A percentile compares a stretch with the other conserved stretches of the same genome.
phyloP scores from a whole-genome alignment of 164 flowering plant genomes.

The Hamamelis virginiana region DNA sequence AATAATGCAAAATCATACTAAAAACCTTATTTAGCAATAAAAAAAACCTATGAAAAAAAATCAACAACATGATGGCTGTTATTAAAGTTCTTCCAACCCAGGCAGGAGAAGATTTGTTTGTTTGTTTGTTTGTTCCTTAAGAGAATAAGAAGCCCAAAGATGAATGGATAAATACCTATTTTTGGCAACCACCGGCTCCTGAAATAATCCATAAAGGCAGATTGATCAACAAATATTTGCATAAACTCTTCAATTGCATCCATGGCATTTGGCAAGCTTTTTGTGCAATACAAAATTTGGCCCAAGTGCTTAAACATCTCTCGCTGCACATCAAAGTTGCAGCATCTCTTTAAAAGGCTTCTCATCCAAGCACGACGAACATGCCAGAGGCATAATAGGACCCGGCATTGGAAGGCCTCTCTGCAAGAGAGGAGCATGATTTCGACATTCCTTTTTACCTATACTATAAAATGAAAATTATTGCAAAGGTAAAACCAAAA shows the following conservation, averaged over 20 bases:
- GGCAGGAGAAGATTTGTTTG: too few species aligned
- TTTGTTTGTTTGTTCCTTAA: background rate
- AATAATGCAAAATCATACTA: background rate
- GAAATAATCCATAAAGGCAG: constrained; percentile 49
- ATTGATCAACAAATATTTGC: constrained; percentile 54
- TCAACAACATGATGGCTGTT: too few species aligned
- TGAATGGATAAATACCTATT: constrained; percentile 29
- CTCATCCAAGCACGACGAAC: constrained; percentile 54
- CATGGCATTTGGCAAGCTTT: constrained; percentile 25
- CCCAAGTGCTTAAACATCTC: constrained; percentile 55
- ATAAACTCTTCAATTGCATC: constrained; percentile 52
- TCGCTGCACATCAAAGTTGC: constrained; percentile 45
- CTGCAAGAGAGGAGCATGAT: constrained; percentile 26
- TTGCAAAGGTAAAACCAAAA: background rate
- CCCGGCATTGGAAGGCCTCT: constrained; percentile 49
- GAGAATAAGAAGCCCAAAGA: background rate
- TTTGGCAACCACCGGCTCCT: constrained; percentile 40
- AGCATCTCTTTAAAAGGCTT: constrained; percentile 42
- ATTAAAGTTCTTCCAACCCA: too few species aligned
- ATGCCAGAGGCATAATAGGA: constrained; percentile 48
- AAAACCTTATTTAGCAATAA: background rate
- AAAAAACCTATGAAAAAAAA: too few species aligned
- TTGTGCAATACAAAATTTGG: constrained; percentile 39
- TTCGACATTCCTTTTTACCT: background rate
- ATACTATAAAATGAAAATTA: too few species aligned